Evolutionary conservation across 148 eudicot species (phyloP).

Genomic region (Spergularia marina): DNA sequence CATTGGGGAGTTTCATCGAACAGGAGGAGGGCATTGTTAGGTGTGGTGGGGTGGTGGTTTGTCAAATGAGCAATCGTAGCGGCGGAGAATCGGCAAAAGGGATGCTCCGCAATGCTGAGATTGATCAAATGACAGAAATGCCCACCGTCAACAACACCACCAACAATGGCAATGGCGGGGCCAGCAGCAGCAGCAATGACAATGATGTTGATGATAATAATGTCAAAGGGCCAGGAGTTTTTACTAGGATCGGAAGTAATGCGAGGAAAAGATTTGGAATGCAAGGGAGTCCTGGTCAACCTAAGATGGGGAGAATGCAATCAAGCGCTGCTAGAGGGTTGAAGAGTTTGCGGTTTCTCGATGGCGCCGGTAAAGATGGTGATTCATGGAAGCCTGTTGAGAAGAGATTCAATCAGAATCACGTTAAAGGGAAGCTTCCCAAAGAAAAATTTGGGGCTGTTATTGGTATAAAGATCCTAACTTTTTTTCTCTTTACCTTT

Average conservation of each 20-base stretch:
- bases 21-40: no score
- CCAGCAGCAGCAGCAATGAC: background rate
- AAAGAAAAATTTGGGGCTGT: slow-evolving; percentile 72
- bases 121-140: slow-evolving; percentile 22
- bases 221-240: slow-evolving; percentile 9
- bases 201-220: background rate
- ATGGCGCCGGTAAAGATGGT: slow-evolving; percentile 69
- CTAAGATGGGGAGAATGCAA: slow-evolving; percentile 42
- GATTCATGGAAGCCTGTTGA: slow-evolving; percentile 73
- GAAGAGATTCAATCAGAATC: slow-evolving; percentile 50
- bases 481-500: background rate
- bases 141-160: background rate
- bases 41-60: background rate
- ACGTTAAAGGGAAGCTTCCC: slow-evolving; percentile 50
- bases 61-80: slow-evolving; percentile 21
- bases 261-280: slow-evolving; percentile 31
- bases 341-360: slow-evolving; percentile 65
- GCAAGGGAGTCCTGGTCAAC: slow-evolving; percentile 17
- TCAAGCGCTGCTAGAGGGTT: slow-evolving; percentile 69
- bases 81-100: slow-evolving; percentile 32
- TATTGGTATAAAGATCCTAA: slow-evolving; percentile 50
- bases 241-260: slow-evolving; percentile 28
- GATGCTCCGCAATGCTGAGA: slow-evolving; percentile 33
- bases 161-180: background rate
- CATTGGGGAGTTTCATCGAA: no score